Base-by-base conservation (phyloP, 805 yeast species). In the Komagataella phaffii region DNA sequence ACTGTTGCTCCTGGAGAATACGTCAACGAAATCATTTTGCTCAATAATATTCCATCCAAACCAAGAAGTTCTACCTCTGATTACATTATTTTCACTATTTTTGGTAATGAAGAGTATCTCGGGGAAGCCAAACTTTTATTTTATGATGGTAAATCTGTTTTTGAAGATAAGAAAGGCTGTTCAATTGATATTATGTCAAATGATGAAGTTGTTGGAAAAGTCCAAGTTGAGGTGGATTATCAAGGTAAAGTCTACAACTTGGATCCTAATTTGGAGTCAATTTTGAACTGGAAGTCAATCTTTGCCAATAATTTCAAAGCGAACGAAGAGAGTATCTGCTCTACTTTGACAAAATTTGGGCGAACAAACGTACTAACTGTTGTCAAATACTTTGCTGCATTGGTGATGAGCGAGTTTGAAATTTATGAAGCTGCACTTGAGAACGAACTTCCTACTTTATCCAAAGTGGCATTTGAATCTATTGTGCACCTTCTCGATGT, bases 1-100 rank as follows among this genome's bases (percentile, higher is more conserved):
- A 80, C 91, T 2, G 87, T 85, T 10, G 72, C 74, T 56, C 80
- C 88, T 1, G 82, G 77, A 45, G 96, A 88, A 65, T 70, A 72
- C 12, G 70, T 88, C 52, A 85, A 90, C 43, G 96, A 88, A 62
- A 71, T 77, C 43, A 75, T 88, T 48, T 79, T 79, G 59, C 70
- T 87, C 14, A 72, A 76, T 54, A 86, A 86, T 45, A 66, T 86
- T 19, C 73, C 75, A 17, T 65, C 69, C 46, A 68, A 69, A 53
- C 60, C 66, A 1, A 60, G 66, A n/a, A 64, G 61, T 50, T 64
- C 66, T 19, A 72, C 73, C 46, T 76, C 76, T 51, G 93, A 84
- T 58, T 67, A 70, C 49, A 62, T 86, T 50, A 64, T 73, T 21
- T 68, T 86, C 52, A 70, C 73, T 18, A 72, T 85, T 21, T 88